Evolutionary conservation across 108 stramenopile species (phyloP).

Genomic region (Fragilaria radians): DNA sequence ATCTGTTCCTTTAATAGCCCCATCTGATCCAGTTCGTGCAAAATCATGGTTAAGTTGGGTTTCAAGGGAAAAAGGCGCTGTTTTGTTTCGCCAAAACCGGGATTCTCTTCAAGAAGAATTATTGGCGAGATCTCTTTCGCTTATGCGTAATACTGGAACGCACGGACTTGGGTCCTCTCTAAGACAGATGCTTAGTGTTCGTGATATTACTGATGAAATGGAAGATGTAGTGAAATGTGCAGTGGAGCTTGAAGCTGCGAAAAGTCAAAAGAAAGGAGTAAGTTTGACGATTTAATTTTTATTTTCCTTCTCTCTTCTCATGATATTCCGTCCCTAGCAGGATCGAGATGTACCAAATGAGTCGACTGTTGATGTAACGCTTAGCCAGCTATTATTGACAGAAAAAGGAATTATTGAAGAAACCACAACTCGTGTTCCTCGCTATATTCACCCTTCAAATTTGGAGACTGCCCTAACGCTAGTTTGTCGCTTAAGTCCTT

Average conservation of each 20-base stretch:
- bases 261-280: conserved; percentile 53
- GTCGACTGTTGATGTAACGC: conserved; percentile 50
- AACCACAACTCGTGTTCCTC: conserved; percentile 14
- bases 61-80: conserved; percentile 57
- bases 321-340: too few species aligned
- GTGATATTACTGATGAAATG: conserved; percentile 58
- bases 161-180: conserved; percentile 63
- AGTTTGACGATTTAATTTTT: too few species aligned
- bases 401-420: too few species aligned
- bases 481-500: conserved; percentile 69
- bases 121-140: conserved; percentile 34
- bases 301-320: too few species aligned
- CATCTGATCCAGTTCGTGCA: conserved; percentile 76
- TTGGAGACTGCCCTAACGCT: conserved; percentile 69
- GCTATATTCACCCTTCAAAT: conserved; percentile 71
- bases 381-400: conserved; percentile 46
- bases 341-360: too few species aligned
- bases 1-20: conserved; percentile 42
- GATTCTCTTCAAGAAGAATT: conserved; percentile 48
- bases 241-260: conserved; percentile 81
- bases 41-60: conserved; percentile 80
- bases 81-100: conserved; percentile 70
- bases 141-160: conserved; percentile 53
- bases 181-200: conserved; percentile 75
- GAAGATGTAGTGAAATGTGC: conserved; percentile 74